Percentiles rank a stretch among this genome's conserved stretches.
Conservation (phyloP, 345 rosid species). For the Eucalyptus sp. region DNA sequence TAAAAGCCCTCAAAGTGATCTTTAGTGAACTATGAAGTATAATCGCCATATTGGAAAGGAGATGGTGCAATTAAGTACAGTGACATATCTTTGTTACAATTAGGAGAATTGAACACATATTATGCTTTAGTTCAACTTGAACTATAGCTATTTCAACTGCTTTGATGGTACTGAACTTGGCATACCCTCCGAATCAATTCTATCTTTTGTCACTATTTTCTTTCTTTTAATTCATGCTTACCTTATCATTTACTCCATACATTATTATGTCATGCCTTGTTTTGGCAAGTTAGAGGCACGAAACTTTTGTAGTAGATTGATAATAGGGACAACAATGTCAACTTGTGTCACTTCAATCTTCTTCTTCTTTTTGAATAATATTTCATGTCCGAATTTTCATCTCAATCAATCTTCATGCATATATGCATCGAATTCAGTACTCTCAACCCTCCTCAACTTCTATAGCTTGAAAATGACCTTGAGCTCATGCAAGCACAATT, state of each 20-base stretch:
- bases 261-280: background rate
- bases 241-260: background rate
- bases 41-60: background rate
- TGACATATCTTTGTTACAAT: background rate
- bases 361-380: background rate
- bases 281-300: background rate
- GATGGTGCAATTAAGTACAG: background rate
- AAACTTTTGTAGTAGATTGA: background rate
- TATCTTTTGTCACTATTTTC: background rate
- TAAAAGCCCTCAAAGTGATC: background rate
- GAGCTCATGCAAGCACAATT: background rate
- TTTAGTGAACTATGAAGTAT: background rate
- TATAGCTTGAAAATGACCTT: background rate
- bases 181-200: background rate
- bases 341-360: background rate
- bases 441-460: background rate
- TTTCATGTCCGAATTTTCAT: background rate
- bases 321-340: background rate
- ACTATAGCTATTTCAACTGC: background rate
- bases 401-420: background rate
- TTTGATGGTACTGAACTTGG: background rate
- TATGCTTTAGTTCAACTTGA: background rate
- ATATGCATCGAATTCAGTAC: background rate
- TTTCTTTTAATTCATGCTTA: background rate
- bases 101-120: background rate